Evolutionary conservation across 441 rosid genomes (phyloP).

Genomic region (Cnidoscolus chayamansa): DNA sequence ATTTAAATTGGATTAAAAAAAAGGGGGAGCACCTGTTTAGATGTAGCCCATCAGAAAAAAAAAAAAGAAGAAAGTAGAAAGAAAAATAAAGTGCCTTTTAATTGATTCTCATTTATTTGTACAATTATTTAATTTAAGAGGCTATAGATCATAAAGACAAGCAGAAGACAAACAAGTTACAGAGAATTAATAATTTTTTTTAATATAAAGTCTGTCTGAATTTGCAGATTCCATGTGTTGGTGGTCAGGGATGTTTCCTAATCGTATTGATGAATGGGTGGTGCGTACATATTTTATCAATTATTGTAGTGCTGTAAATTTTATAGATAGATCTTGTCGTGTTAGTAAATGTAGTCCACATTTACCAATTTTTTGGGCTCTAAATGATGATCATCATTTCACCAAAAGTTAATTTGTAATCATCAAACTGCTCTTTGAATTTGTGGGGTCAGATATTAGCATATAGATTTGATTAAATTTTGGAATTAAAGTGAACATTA

Average conservation of each 20-base stretch:
- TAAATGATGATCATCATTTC: slow-evolving; percentile 14
- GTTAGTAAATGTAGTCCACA: background rate
- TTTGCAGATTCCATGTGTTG: slow-evolving; percentile 28
- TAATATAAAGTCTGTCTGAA: slow-evolving; percentile 17
- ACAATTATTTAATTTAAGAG: background rate
- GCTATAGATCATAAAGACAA: slow-evolving; percentile 23
- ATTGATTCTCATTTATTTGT: too few species aligned
- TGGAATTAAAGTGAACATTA: too few species aligned
- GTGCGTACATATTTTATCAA: background rate
- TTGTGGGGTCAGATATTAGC: background rate
- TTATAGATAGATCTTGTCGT: background rate
- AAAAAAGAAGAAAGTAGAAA: background rate
- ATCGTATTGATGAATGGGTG: background rate
- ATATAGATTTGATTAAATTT: background rate
- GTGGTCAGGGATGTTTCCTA: slow-evolving; percentile 15
- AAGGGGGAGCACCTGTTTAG: too few species aligned
- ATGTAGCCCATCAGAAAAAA: background rate
- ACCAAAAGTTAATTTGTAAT: background rate
- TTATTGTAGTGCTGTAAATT: slow-evolving; percentile 5
- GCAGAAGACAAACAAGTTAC: slow-evolving; percentile 23
- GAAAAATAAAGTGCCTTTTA: slow-evolving; percentile 17
- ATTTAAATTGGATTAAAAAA: too few species aligned
- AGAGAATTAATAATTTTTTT: slow-evolving; percentile 25
- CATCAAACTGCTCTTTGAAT: background rate
- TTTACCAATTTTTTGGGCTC: background rate